phyloP scores from a whole-genome alignment of 805 yeast genomes.

The Komagataella pseudopastoris region DNA sequence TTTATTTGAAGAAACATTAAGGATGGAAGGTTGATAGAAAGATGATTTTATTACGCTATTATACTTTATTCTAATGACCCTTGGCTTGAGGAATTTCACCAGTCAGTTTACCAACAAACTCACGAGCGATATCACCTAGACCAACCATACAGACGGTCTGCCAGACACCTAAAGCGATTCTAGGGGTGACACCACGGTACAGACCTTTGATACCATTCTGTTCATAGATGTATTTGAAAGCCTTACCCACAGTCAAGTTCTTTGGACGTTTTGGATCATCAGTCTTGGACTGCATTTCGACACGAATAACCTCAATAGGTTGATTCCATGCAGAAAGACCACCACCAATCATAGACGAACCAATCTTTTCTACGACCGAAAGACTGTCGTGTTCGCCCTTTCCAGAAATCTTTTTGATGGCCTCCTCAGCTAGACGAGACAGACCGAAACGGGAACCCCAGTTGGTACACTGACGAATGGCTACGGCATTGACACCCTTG shows the following conservation, averaged over 20 bases:
- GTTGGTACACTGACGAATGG: constrained; percentile 96
- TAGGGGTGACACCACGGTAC: constrained; percentile 93
- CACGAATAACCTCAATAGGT: constrained; percentile 95
- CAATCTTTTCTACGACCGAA: constrained; percentile 66
- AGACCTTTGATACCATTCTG: constrained; percentile 82
- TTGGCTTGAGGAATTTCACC: constrained; percentile 39
- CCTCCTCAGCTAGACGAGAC: constrained; percentile 82
- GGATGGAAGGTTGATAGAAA: not conserved
- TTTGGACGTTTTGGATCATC: constrained; percentile 91
- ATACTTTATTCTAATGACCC: constrained; percentile 14
- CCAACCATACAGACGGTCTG: constrained; percentile 99
- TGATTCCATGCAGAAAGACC: constrained; percentile 98
- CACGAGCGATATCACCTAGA: constrained; percentile 86
- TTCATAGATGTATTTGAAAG: constrained; percentile 72
- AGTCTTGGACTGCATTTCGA: constrained; percentile 96
- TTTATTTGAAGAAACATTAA: not conserved
- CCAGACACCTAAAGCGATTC: constrained; percentile 95
- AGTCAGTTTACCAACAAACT: constrained; percentile 46
- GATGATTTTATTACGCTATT: not conserved
- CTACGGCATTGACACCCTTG: constrained; percentile 97
- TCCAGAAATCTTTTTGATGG: constrained; percentile 49
- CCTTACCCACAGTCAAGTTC: constrained; percentile 64
- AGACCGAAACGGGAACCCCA: constrained; percentile 98
- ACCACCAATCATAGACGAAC: constrained; percentile 87
- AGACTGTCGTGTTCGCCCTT: constrained; percentile 52